Conservation (phyloP, 805 yeast genomes). For the Nakazawaea ernobii region DNA sequence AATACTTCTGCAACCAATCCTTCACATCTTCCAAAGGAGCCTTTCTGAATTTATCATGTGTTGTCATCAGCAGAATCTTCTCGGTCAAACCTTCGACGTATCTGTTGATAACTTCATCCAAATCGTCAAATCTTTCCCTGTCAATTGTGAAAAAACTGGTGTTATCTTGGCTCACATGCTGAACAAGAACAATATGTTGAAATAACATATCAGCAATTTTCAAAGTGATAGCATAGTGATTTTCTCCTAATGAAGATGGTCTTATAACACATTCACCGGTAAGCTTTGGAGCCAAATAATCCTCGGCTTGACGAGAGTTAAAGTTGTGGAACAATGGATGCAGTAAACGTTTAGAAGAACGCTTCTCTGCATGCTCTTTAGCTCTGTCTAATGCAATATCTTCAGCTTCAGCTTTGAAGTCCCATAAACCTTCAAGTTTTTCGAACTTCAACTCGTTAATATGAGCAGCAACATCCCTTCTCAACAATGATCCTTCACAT, state of each 20-base stretch:
- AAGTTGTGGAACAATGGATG: conserved; percentile 88
- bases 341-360: conserved; percentile 72
- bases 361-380: conserved; percentile 59
- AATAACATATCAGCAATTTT: conserved; percentile 86
- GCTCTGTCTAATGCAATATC: conserved; percentile 55
- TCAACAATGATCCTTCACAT: conserved; percentile 68
- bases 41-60: conserved; percentile 81
- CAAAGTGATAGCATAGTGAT: conserved; percentile 93
- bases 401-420: conserved; percentile 63
- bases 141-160: conserved; percentile 58
- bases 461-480: conserved; percentile 49
- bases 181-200: conserved; percentile 87
- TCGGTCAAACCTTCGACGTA: conserved; percentile 81
- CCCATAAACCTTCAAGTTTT: conserved; percentile 71
- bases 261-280: conserved; percentile 92
- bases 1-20: conserved; percentile 82
- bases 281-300: conserved; percentile 77
- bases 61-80: conserved; percentile 76
- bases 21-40: conserved; percentile 78
- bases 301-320: conserved; percentile 86
- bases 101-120: conserved; percentile 87
- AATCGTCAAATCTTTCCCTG: conserved; percentile 62
- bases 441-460: conserved; percentile 41
- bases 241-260: conserved; percentile 87
- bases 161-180: conserved; percentile 41